Percentiles rank a stretch among this genome's conserved stretches.
phyloP scores from a whole-genome alignment of 1,139 yeast genomes.

The Geotrichum fermentans region DNA sequence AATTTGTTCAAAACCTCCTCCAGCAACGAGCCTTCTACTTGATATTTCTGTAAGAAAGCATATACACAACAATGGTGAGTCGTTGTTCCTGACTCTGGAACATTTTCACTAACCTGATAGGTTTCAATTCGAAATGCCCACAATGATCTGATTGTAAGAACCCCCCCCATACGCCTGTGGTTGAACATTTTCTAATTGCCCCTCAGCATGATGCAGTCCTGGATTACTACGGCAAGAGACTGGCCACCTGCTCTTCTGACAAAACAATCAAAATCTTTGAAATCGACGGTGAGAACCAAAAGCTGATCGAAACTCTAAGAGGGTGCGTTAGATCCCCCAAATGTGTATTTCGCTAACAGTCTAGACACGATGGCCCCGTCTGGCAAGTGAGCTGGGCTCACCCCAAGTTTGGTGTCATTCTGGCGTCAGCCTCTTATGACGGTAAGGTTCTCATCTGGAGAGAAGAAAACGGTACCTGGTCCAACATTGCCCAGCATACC shows the following conservation, averaged over 20 bases:
- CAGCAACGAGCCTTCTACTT: neutral
- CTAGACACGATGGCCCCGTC: slow-evolving; percentile 85
- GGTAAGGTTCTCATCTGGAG: slow-evolving; percentile 94
- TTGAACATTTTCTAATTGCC: neutral
- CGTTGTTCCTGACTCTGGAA: too few relatives aligned
- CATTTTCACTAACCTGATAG: slow-evolving; percentile 17
- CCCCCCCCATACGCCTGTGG: too few relatives aligned
- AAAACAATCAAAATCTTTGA: slow-evolving; percentile 90
- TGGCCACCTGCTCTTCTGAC: slow-evolving; percentile 94
- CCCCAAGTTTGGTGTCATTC: slow-evolving; percentile 90
- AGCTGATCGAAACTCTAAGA: slow-evolving; percentile 69
- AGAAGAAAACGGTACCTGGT: slow-evolving; percentile 87
- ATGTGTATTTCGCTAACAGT: neutral
- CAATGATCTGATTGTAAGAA: slow-evolving; percentile 60
- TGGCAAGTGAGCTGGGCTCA: slow-evolving; percentile 99
- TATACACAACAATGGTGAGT: too few relatives aligned
- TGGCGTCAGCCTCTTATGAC: slow-evolving; percentile 93
- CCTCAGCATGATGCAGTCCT: slow-evolving; percentile 81
- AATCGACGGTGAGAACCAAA: slow-evolving; percentile 69
- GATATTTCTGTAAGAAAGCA: too few relatives aligned
- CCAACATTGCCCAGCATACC: slow-evolving; percentile 77
- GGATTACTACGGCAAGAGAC: slow-evolving; percentile 90
- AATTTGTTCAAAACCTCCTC: neutral
- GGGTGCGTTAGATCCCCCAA: slow-evolving; percentile 36
- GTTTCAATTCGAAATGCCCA: slow-evolving; percentile 38